These are phyloP conservation scores for Lathyrus oleraceus DNA, from an alignment of 306 rosid genomes.

Conservation along the genomic window DNA sequence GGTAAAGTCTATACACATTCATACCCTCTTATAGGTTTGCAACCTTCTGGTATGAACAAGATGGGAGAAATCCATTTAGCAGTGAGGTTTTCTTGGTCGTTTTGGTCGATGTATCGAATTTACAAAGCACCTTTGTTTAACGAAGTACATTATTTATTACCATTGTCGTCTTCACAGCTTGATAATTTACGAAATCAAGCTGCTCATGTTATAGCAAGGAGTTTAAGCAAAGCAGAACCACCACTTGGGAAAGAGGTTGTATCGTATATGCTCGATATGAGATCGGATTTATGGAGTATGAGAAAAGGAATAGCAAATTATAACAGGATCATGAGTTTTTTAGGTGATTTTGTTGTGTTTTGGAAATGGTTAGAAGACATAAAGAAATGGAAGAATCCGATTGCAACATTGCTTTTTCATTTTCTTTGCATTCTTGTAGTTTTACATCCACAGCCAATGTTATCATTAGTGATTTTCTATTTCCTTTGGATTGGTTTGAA, in stretches of 20 bases:
- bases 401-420: conserved; percentile 23
- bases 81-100: conserved; percentile 48
- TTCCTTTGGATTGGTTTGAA: conserved; percentile 23
- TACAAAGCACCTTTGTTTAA: conserved; percentile 44
- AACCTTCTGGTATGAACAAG: conserved; percentile 44
- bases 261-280: conserved; percentile 38
- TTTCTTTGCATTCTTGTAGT: conserved; percentile 34
- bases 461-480: conserved; percentile 33
- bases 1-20: conserved; percentile 46
- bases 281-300: conserved; percentile 51
- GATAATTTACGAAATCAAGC: conserved; percentile 47
- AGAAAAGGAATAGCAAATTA: conserved; percentile 45
- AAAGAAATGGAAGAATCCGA: conserved; percentile 37
- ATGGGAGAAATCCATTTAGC: conserved; percentile 62
- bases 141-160: conserved; percentile 40
- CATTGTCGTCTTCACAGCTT: conserved; percentile 38
- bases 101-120: neutral
- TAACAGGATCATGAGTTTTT: conserved; percentile 32
- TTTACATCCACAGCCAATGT: conserved; percentile 26
- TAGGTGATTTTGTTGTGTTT: conserved; percentile 19
- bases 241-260: conserved; percentile 46
- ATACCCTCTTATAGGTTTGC: conserved; percentile 48
- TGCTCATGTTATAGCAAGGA: conserved; percentile 15
- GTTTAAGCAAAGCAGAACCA: conserved; percentile 46
- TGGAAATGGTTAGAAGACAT: conserved; percentile 43